Evolutionary conservation across 2,329 filamentous ascomycete genomes (phyloP), one percentile per base, ranked within the genome.

Genomic region (Verticillium nonalfalfae): DNA sequence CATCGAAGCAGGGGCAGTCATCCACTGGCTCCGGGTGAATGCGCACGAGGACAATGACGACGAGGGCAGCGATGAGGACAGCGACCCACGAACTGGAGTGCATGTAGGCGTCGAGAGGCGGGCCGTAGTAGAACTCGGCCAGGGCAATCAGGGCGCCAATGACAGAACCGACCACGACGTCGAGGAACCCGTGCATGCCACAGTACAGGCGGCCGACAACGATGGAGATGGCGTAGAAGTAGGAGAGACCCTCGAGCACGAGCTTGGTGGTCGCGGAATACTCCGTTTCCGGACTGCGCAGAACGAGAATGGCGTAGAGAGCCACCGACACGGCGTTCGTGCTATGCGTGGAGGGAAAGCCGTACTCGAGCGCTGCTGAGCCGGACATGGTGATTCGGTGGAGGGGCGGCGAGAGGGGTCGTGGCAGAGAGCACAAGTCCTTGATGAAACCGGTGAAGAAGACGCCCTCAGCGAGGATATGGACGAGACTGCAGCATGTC

Each of bases 311-410:
- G 35, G 84, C 88, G 73, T 97, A 97, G 5, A 96, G 84, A 39
- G 93, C 91, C 15, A 98, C 94, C 0, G 94, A 97, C 7, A 98
- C 90, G 2, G 95, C 95, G 74, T 99, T 99, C 57, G 95, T 95
- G 14, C 93, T 97, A 74, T 99, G 95, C 0, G 95, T 98, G 9
- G 93, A 97, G 0, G 95, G 95, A 68, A 98, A 98, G 21, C 95
- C 95, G 72, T 99, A 99, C 72, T 99, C 95, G 60, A 99, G 84
- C 10, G 94, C 93, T 3, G 91, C 93, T 5, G 92, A 97, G 3
- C 93, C 93, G 58, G 94, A 98, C 93, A 97, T 97, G 67, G 93
- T 97, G 73, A 99, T 98, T 59, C 95, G 87, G 63, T 96, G 88
- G 15, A 99, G 82, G 1, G 95, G 95, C 21, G 95, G 95, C 4